Evolutionary conservation across 2,329 filamentous ascomycete species (phyloP).

Genomic region (Raffaelea albimanens): DNA sequence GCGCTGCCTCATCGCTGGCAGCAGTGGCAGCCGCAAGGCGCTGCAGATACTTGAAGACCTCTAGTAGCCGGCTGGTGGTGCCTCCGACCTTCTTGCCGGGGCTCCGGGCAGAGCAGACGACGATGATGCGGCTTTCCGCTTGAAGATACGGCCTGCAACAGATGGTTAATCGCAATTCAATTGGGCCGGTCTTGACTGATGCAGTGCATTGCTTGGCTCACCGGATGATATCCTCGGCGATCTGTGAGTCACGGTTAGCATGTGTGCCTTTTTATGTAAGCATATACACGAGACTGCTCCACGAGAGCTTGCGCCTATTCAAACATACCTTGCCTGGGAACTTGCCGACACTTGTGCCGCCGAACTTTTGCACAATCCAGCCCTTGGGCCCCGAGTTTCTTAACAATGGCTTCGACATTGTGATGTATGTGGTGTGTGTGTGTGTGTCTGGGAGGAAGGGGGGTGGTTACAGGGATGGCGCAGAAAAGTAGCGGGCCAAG

Average conservation of each 20-base stretch:
- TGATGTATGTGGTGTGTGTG: not conserved
- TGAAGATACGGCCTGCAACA: conserved; percentile 9
- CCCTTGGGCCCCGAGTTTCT: conserved; percentile 7
- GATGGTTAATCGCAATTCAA: not conserved
- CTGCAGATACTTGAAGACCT: conserved; percentile 49
- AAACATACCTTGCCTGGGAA: conserved; percentile 38
- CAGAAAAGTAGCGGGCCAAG: conserved; percentile 43
- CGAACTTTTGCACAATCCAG: conserved; percentile 55
- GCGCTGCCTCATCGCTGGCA: conserved; percentile 37
- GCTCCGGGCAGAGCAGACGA: conserved; percentile 93
- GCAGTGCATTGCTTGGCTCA: conserved; percentile 5
- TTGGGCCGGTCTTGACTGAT: too few relatives aligned
- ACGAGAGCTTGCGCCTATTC: not conserved
- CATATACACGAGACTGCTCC: not conserved
- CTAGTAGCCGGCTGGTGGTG: conserved; percentile 78
- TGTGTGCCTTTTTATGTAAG: not conserved
- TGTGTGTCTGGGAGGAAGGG: not conserved
- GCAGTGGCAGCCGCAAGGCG: conserved; percentile 39
- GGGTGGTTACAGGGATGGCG: not conserved
- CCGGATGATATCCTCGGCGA: conserved; percentile 15
- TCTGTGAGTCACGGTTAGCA: conserved; percentile 25
- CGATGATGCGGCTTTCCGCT: conserved; percentile 62
- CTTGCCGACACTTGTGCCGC: conserved; percentile 50
- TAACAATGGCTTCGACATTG: conserved; percentile 11
- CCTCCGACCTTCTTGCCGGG: conserved; percentile 90